A percentile compares a stretch with the other conserved stretches of the same genome.
phyloP scores from a whole-genome alignment of 192 early-diverging fungal genomes.

The Cladochytrium replicatum region DNA sequence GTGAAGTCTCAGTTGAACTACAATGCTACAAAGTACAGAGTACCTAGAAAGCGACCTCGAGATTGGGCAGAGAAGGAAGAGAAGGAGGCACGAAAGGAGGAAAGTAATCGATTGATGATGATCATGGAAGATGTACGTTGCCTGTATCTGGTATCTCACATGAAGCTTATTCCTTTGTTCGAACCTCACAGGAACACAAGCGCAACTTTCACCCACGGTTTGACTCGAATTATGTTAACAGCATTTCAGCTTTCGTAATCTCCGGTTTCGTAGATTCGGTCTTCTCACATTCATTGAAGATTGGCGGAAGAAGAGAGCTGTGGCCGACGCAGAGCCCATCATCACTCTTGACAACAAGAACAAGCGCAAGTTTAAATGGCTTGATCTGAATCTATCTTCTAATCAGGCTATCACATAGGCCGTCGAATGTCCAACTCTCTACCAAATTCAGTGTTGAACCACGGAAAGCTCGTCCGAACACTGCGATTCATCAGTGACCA shows the following conservation, averaged over 20 bases:
- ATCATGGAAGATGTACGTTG: conserved; percentile 24
- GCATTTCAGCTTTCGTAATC: background rate
- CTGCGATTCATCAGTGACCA: conserved; percentile 5
- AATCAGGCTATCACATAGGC: too few species aligned
- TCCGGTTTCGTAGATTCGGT: conserved; percentile 10
- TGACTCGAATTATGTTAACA: background rate
- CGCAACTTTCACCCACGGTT: too few species aligned
- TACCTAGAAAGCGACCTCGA: conserved; percentile 15
- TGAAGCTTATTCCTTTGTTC: background rate
- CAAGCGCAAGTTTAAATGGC: conserved; percentile 10
- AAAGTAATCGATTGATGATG: conserved; percentile 20
- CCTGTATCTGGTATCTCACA: background rate
- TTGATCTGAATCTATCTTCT: conserved; percentile 8
- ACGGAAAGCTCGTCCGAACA: conserved; percentile 12
- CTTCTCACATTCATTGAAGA: conserved; percentile 23
- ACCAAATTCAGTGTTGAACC: conserved; percentile 5
- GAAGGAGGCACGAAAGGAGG: conserved; percentile 18
- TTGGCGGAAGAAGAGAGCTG: conserved; percentile 19
- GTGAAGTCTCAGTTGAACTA: background rate
- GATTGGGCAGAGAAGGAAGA: conserved; percentile 20
- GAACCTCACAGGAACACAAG: background rate
- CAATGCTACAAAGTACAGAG: conserved; percentile 16
- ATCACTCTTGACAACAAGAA: conserved; percentile 17
- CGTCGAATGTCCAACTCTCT: too few species aligned
- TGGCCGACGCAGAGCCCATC: conserved; percentile 13